Conservation (phyloP, 768 basidiomycete genomes). For the Candolleomyces eurysporus region DNA sequence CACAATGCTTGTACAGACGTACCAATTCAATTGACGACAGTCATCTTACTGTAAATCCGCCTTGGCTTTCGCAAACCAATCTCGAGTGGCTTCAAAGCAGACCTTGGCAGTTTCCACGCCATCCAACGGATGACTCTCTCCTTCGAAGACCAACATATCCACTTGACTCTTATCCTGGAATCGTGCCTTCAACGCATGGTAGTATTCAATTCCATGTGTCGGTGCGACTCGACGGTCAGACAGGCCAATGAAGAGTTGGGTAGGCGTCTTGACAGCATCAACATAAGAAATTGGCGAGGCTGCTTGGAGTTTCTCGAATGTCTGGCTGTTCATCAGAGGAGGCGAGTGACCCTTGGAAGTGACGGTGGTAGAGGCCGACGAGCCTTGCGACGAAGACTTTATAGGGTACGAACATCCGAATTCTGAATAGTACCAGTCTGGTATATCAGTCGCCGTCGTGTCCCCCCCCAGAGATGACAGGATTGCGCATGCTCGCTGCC, state of each 20-base stretch:
- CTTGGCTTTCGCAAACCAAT: constrained; percentile 41
- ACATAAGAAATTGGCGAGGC: constrained; percentile 59
- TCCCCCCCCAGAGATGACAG: constrained; percentile 66
- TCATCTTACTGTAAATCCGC: neutral
- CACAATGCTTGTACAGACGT: too few relatives aligned
- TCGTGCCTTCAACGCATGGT: constrained; percentile 58
- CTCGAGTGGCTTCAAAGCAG: constrained; percentile 47
- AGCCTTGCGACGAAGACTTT: constrained; percentile 24
- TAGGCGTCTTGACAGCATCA: constrained; percentile 47
- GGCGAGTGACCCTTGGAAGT: neutral
- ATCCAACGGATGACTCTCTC: constrained; percentile 62
- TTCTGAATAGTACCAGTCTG: constrained; percentile 63
- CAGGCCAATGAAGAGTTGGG: constrained; percentile 58
- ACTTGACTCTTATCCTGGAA: constrained; percentile 30
- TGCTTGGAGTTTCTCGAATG: constrained; percentile 40
- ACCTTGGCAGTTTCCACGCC: constrained; percentile 60
- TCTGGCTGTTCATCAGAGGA: constrained; percentile 43
- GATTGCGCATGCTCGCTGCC: constrained; percentile 65
- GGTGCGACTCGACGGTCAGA: constrained; percentile 63
- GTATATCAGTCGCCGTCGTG: constrained; percentile 57
- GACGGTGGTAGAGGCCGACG: neutral
- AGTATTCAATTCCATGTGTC: constrained; percentile 59
- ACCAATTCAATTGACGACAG: too few relatives aligned
- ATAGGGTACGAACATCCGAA: constrained; percentile 43
- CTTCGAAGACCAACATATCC: constrained; percentile 60